A percentile compares a stretch with the other conserved stretches of the same genome.
Conservation (phyloP, 1,284 basidiomycete genomes). For the Microbotryum intermedium region DNA sequence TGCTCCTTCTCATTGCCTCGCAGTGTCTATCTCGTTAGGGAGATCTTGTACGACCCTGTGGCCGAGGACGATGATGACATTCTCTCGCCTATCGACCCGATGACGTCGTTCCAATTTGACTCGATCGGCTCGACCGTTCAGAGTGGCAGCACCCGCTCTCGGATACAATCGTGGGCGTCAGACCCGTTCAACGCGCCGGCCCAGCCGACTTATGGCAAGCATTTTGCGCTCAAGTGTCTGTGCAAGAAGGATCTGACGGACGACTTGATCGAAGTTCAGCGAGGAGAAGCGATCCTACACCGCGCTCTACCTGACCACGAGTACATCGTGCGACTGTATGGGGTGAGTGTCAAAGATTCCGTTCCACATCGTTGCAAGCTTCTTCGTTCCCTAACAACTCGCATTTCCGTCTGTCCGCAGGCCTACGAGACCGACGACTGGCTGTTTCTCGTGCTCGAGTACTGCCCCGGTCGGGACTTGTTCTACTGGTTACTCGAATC, state of each 20-base stretch:
- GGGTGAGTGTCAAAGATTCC: conserved; percentile 26
- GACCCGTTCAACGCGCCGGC: conserved; percentile 14
- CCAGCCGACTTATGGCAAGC: conserved; percentile 54
- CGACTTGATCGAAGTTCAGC: conserved; percentile 74
- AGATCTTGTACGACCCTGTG: conserved; percentile 56
- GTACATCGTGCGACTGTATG: conserved; percentile 88
- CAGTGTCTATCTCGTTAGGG: conserved; percentile 76
- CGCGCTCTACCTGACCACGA: conserved; percentile 83
- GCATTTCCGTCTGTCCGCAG: conserved; percentile 39
- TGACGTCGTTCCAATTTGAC: conserved; percentile 22
- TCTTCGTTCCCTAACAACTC: neutral
- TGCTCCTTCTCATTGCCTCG: conserved; percentile 4
- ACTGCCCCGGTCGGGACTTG: conserved; percentile 80
- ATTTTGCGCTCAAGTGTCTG: conserved; percentile 93
- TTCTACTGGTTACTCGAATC: conserved; percentile 86
- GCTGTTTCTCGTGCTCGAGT: conserved; percentile 75
- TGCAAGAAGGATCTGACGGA: conserved; percentile 84
- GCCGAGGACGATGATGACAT: conserved; percentile 20
- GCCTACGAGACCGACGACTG: conserved; percentile 72
- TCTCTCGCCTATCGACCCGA: conserved; percentile 43
- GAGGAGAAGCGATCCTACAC: conserved; percentile 90
- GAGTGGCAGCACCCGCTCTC: conserved; percentile 39
- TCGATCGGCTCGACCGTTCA: conserved; percentile 9
- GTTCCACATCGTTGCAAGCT: neutral
- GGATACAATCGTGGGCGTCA: conserved; percentile 36